phyloP scores from a whole-genome alignment of 768 basidiomycete genomes.

The Amanita rimosa region DNA sequence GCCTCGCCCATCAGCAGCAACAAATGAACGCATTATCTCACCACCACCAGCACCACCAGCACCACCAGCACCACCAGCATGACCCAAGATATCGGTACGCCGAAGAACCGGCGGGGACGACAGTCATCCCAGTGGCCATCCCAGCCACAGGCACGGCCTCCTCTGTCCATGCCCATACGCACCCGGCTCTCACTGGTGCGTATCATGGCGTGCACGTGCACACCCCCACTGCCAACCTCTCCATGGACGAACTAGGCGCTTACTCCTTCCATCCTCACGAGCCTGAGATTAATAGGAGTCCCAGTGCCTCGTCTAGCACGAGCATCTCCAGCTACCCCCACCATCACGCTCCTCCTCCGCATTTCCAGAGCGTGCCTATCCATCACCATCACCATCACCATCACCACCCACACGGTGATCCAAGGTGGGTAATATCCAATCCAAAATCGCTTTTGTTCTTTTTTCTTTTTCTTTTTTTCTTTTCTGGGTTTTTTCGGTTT shows the following conservation, averaged over 20 bases:
- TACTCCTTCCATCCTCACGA: background rate
- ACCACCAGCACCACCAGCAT: background rate
- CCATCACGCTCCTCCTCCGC: background rate
- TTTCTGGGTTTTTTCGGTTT: no score
- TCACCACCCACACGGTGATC: background rate
- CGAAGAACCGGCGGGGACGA: no score
- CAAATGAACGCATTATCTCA: background rate
- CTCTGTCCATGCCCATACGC: no score
- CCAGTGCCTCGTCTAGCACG: constrained; percentile 3
- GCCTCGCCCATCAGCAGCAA: background rate
- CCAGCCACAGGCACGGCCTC: no score
- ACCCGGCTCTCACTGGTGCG: background rate
- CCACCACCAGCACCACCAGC: background rate
- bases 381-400: background rate
- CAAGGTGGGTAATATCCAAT: background rate
- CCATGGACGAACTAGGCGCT: background rate
- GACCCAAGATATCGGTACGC: no score
- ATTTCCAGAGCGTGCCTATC: background rate
- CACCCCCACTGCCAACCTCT: background rate
- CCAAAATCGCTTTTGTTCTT: background rate
- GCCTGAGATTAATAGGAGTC: constrained; percentile 3
- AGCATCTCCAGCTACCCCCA: background rate
- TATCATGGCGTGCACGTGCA: constrained; percentile 1
- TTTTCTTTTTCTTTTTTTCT: background rate
- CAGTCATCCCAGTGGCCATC: no score